Evolutionary conservation across 1,284 basidiomycete species (phyloP).

Genomic region (Cutaneotrichosporon sp.): DNA sequence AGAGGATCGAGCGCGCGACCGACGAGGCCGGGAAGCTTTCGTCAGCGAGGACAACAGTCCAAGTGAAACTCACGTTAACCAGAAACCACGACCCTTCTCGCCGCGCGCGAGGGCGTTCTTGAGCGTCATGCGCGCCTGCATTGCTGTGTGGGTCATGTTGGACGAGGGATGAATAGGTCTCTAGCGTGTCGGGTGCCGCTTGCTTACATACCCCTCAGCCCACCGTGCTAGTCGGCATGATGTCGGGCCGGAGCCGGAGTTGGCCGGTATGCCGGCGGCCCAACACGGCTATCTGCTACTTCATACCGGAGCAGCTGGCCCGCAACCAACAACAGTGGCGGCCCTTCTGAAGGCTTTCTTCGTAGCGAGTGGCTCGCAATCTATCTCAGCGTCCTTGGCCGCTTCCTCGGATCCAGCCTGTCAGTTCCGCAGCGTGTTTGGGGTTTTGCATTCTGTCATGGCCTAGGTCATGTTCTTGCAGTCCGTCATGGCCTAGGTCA

Average conservation of each 20-base stretch:
- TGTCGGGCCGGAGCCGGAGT: neutral
- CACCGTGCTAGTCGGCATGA: neutral
- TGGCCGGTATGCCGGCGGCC: neutral
- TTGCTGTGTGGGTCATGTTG: constrained; percentile 2
- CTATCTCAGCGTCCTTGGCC: no score
- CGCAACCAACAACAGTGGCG: no score
- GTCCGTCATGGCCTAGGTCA: no score
- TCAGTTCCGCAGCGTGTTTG: no score
- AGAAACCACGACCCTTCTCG: constrained; percentile 67
- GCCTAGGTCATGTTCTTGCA: no score
- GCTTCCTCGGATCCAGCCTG: no score
- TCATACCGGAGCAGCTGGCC: no score
- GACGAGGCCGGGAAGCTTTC: constrained; percentile 33
- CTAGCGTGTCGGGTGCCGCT: neutral
- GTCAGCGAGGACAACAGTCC: constrained; percentile 2
- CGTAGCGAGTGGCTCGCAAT: no score
- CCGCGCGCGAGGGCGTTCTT: constrained; percentile 57
- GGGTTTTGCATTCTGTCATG: no score
- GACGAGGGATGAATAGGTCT: neutral
- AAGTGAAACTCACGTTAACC: constrained; percentile 58
- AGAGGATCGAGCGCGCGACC: constrained; percentile 33
- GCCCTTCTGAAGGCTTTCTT: no score
- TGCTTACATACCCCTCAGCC: neutral
- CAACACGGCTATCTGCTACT: neutral
- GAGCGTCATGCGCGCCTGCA: constrained; percentile 41